These are phyloP conservation scores for Skeletonema grethae DNA, from an alignment of 108 stramenopile species.

Conservation along the genomic window DNA sequence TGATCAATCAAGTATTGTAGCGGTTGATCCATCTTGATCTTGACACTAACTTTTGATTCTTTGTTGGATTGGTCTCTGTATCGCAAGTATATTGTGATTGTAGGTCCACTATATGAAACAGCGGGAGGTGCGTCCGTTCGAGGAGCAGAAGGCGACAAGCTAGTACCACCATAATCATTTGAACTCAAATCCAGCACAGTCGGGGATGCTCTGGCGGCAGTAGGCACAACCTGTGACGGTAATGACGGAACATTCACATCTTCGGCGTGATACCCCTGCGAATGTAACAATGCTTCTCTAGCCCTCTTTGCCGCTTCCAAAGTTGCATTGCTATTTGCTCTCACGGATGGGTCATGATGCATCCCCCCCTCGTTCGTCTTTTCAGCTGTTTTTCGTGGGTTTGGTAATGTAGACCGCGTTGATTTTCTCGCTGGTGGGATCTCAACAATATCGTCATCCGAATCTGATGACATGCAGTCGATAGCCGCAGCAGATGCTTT, in stretches of 20 bases:
- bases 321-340: slow-evolving; percentile 9
- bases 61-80: slow-evolving; percentile 33
- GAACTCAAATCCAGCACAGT: neutral
- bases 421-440: neutral
- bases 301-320: slow-evolving; percentile 28
- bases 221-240: neutral
- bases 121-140: slow-evolving; percentile 4
- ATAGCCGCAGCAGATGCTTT: neutral
- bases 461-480: slow-evolving; percentile 3
- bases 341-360: slow-evolving; percentile 20
- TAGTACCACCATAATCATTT: slow-evolving; percentile 12
- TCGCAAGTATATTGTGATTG: slow-evolving; percentile 24
- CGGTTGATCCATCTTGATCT: slow-evolving; percentile 42
- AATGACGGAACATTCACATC: slow-evolving; percentile 45
- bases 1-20: slow-evolving; percentile 28
- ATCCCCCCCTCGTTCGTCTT: neutral
- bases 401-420: neutral
- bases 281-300: slow-evolving; percentile 24
- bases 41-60: slow-evolving; percentile 16
- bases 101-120: slow-evolving; percentile 14
- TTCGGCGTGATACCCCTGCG: slow-evolving; percentile 65
- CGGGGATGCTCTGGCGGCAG: neutral
- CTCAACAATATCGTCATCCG: neutral
- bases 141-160: slow-evolving; percentile 4
- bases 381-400: neutral